Percentiles rank a stretch among this genome's conserved stretches.
phyloP scores from a whole-genome alignment of 78 protist species.

The Monocercomonoides exilis region DNA sequence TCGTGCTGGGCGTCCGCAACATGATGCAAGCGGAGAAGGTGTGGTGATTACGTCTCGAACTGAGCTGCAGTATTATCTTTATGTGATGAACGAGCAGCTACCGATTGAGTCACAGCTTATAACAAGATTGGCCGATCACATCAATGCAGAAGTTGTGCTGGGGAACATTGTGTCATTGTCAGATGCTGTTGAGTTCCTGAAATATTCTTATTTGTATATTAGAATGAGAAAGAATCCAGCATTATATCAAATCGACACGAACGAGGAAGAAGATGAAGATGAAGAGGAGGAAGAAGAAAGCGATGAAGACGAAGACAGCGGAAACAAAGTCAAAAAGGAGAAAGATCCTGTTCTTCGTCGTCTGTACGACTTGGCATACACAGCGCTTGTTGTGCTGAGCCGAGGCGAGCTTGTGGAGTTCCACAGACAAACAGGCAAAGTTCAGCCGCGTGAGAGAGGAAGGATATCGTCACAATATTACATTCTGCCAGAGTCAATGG shows the following conservation, averaged over 20 bases:
- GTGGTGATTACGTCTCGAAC: slow-evolving; percentile 70
- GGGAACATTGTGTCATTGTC: slow-evolving; percentile 69
- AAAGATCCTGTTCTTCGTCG: slow-evolving; percentile 52
- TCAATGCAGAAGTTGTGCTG: slow-evolving; percentile 95
- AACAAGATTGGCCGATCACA: slow-evolving; percentile 66
- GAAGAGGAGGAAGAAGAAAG: neutral
- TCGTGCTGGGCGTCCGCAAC: slow-evolving; percentile 98
- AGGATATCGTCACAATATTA: slow-evolving; percentile 92
- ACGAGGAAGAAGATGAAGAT: slow-evolving; percentile 44
- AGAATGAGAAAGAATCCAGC: slow-evolving; percentile 88
- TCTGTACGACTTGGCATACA: slow-evolving; percentile 71
- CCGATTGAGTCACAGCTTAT: slow-evolving; percentile 93
- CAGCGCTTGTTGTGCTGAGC: slow-evolving; percentile 83
- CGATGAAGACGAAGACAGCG: too few species aligned
- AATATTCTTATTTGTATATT: slow-evolving; percentile 88
- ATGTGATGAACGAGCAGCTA: slow-evolving; percentile 87
- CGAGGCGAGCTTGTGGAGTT: slow-evolving; percentile 63
- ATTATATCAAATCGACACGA: slow-evolving; percentile 68
- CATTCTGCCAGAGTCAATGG: slow-evolving; percentile 61
- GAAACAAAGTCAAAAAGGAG: too few species aligned
- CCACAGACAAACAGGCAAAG: slow-evolving; percentile 72
- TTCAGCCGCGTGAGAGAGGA: slow-evolving; percentile 83
- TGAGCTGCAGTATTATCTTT: slow-evolving; percentile 86
- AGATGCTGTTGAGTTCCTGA: slow-evolving; percentile 90
- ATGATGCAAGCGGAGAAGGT: slow-evolving; percentile 89